Percentiles rank a stretch among this genome's conserved stretches.
phyloP scores from a whole-genome alignment of 2,329 filamentous ascomycete genomes.

The Kalmusia sp. region DNA sequence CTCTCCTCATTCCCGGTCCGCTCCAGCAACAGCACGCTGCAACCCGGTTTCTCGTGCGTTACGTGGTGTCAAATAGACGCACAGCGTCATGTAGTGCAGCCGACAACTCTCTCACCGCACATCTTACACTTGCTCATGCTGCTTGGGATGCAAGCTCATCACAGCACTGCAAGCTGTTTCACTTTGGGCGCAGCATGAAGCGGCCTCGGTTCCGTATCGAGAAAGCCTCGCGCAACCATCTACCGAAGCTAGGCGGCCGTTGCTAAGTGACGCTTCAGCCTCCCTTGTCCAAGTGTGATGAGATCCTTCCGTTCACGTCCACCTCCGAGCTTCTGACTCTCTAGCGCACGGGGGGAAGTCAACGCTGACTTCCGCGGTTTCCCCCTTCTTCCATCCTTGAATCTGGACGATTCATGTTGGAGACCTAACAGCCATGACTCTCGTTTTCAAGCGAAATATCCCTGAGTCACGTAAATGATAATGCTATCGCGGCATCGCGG shows the following conservation, averaged over 20 bases:
- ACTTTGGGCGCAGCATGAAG: constrained; percentile 23
- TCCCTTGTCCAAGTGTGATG: constrained; percentile 15
- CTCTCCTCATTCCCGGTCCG: constrained; percentile 1
- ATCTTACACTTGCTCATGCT: constrained; percentile 15
- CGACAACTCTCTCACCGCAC: constrained; percentile 19
- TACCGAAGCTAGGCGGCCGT: constrained; percentile 32
- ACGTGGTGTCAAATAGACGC: not conserved
- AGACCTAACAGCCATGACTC: not conserved
- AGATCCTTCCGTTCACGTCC: constrained; percentile 21
- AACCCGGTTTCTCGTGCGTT: constrained; percentile 4
- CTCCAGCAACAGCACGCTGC: not conserved
- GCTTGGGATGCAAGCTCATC: constrained; percentile 23
- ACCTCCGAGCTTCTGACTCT: constrained; percentile 15
- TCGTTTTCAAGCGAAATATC: not conserved
- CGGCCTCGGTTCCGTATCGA: constrained; percentile 13
- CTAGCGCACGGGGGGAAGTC: constrained; percentile 42
- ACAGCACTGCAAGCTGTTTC: constrained; percentile 29
- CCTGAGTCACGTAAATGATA: not conserved
- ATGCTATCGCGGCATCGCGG: constrained; percentile 13
- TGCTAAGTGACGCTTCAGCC: constrained; percentile 25
- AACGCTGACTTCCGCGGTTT: constrained; percentile 7
- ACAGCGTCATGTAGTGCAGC: constrained; percentile 10
- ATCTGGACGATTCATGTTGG: constrained; percentile 2
- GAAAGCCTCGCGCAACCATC: constrained; percentile 13
- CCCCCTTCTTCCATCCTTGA: not conserved